These are phyloP conservation scores for Neophaeococcomyces aloes DNA, from an alignment of 2,329 filamentous ascomycete genomes.

Conservation along the genomic window DNA sequence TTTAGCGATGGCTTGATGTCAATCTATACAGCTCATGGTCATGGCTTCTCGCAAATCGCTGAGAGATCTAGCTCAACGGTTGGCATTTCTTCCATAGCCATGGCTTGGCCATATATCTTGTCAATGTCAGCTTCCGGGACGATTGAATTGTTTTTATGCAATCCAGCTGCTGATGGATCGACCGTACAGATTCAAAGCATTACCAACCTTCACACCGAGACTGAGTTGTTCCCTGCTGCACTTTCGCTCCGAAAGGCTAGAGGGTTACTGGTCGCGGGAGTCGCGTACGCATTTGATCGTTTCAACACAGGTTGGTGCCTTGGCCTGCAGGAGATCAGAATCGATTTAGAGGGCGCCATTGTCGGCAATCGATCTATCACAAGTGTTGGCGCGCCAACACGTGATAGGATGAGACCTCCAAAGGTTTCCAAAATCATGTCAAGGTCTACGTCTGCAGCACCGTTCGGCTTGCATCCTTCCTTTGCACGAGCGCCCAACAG, in stretches of 20 bases:
- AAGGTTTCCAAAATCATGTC: conserved; percentile 18
- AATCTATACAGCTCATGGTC: conserved; percentile 47
- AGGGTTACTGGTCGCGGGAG: conserved; percentile 56
- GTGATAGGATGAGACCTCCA: conserved; percentile 2
- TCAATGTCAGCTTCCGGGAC: conserved; percentile 65
- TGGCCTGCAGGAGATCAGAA: conserved; percentile 76
- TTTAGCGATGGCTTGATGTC: conserved; percentile 62
- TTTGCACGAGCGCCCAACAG: conserved; percentile 44
- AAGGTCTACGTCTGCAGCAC: conserved; percentile 12
- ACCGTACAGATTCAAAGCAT: neutral
- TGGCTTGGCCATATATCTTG: conserved; percentile 63
- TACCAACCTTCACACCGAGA: conserved; percentile 50
- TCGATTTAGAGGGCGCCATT: conserved; percentile 12
- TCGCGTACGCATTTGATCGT: conserved; percentile 75
- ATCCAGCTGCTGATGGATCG: conserved; percentile 41
- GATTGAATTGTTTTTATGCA: conserved; percentile 65
- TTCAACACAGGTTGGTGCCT: conserved; percentile 73
- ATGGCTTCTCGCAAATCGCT: conserved; percentile 10
- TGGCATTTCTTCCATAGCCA: conserved; percentile 58
- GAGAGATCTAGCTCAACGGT: conserved; percentile 50
- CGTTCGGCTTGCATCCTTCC: conserved; percentile 28
- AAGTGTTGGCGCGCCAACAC: conserved; percentile 19
- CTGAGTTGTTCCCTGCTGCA: conserved; percentile 65
- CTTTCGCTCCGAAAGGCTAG: conserved; percentile 63
- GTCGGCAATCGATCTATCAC: conserved; percentile 13